Evolutionary conservation across 2,329 filamentous ascomycete genomes (phyloP), one percentile per base, ranked within the genome.

Genomic region (Calonectria hawksworthii): DNA sequence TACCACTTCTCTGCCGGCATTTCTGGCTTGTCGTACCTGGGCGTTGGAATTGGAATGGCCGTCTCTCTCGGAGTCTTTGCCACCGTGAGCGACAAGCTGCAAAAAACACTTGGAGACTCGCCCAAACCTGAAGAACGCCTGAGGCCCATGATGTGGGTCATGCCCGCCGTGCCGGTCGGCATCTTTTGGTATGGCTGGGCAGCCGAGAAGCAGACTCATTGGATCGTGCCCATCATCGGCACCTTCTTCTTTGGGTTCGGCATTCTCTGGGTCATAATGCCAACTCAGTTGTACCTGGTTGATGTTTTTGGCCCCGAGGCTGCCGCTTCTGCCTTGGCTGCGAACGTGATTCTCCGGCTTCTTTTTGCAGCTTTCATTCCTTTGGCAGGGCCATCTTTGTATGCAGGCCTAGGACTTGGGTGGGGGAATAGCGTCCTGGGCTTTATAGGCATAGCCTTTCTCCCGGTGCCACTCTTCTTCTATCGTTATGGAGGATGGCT

Each of bases 361-460:
- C 86, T 88, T 11, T 93, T 93, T 80, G 93, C 91, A 21, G 92
- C 92, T 13, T 84, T 90, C 0, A 87, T 92, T 36, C 91, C 91
- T 1, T 83, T 93, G 8, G 91, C 90, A 23, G 91, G 90, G 0
- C 84, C 86, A 6, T 82, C 85, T 36, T 63, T 82, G 70, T 83
- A 82, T 68, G 77, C 79, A 23, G 76, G 80, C 41, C 78, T 87
- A 2, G 85, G 74, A 84, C 91, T 76, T 79, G 91, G 80, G 77
- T 93, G 77, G 87, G 88, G 70, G 11, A 77, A 77, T 23, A 77
- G 74, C 28, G 50, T 77, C 36, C 63, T 77, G 3, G 75, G 74
- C 18, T 13, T 92, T 71, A 85, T 92, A 28, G 87, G 86, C 2
- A 66, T 90, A 10, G 86, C 81, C 0, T 70, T 70, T 70, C 72